Evolutionary conservation across 345 rosid species (phyloP).

Genomic region (Barbarea vulgaris): DNA sequence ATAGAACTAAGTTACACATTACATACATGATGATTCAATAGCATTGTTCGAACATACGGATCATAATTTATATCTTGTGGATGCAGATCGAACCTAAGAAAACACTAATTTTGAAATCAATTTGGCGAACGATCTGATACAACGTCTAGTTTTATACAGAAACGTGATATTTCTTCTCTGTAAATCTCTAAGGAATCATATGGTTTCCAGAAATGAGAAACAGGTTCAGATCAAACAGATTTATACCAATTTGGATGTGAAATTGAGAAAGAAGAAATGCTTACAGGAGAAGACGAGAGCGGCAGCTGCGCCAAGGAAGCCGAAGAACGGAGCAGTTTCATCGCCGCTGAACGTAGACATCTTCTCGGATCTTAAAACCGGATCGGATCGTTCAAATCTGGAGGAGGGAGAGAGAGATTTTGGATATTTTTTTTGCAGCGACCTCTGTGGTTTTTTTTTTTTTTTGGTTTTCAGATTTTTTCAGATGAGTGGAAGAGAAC

Average conservation of each 20-base stretch:
- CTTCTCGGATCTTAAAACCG: slow-evolving; percentile 33
- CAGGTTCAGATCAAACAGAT: background rate
- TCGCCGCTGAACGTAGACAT: slow-evolving; percentile 72
- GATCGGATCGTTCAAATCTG: slow-evolving; percentile 3
- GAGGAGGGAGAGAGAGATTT: background rate
- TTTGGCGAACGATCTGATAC: background rate
- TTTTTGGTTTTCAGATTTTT: background rate
- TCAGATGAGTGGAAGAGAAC: slow-evolving; percentile 16
- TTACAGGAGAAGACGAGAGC: slow-evolving; percentile 85
- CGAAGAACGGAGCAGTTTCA: slow-evolving; percentile 82
- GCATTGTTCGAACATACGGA: background rate
- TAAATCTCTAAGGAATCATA: background rate
- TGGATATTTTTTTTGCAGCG: slow-evolving; percentile 18
- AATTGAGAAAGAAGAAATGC: background rate
- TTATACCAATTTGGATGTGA: background rate
- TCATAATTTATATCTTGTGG: background rate
- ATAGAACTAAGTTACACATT: background rate
- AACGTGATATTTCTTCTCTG: background rate
- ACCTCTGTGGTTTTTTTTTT: background rate
- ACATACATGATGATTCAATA: background rate
- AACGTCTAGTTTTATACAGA: background rate
- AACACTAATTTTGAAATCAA: background rate
- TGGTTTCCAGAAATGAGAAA: background rate
- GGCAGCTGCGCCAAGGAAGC: slow-evolving; percentile 84
- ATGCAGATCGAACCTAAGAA: slow-evolving; percentile 18